Conservation (phyloP, 805 yeast species). For the Spathaspora hagerdaliae region DNA sequence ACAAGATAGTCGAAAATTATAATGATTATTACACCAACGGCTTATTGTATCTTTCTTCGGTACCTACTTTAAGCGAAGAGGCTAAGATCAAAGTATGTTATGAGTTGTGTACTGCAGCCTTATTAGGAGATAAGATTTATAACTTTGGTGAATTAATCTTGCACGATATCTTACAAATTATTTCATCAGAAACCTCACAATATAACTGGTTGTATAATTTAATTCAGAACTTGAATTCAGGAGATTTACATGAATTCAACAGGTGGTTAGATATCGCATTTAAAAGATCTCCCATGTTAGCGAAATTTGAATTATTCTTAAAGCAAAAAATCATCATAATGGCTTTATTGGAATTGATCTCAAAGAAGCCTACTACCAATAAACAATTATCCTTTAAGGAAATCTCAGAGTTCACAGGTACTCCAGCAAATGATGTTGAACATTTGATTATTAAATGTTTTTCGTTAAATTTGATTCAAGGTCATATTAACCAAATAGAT, state of each 20-base stretch:
- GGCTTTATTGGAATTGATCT: conserved; percentile 85
- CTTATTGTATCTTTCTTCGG: conserved; percentile 74
- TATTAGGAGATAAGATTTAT: conserved; percentile 87
- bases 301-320: conserved; percentile 58
- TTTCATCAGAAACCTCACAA: conserved; percentile 39
- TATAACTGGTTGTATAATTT: conserved; percentile 71
- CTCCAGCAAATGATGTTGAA: conserved; percentile 74
- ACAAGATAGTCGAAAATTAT: conserved; percentile 72
- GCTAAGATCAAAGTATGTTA: conserved; percentile 47
- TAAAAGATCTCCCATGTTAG: conserved; percentile 50
- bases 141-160: conserved; percentile 93
- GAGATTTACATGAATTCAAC: conserved; percentile 69
- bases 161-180: conserved; percentile 70
- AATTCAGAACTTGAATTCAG: conserved; percentile 68
- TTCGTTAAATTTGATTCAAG: conserved; percentile 76
- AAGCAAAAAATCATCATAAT: conserved; percentile 89
- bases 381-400: conserved; percentile 71
- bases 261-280: conserved; percentile 37
- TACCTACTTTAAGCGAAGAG: conserved; percentile 36
- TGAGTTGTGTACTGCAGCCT: conserved; percentile 80
- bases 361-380: conserved; percentile 67
- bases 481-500: conserved; percentile 86
- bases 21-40: conserved; percentile 78
- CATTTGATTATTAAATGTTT: conserved; percentile 88
- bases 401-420: conserved; percentile 65